Conservation (phyloP, 345 rosid species). For the Microcos paniculata region DNA sequence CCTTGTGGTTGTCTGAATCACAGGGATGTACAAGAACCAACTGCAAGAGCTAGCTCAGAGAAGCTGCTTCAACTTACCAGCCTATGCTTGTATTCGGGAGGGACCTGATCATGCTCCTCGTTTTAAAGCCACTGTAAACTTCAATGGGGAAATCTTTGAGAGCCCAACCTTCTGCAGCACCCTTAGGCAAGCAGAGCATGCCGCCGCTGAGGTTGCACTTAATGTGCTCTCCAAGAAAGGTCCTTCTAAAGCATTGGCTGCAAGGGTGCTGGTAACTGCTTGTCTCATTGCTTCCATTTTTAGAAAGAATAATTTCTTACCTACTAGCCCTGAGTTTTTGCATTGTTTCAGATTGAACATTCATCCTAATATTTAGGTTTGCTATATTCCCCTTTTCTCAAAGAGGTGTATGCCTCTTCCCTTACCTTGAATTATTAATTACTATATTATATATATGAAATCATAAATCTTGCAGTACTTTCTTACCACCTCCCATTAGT, state of each 20-base stretch:
- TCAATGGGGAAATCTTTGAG: slow-evolving; percentile 47
- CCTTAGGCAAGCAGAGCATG: slow-evolving; percentile 49
- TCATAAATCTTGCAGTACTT: neutral
- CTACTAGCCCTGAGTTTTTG: neutral
- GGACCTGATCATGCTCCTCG: slow-evolving; percentile 57
- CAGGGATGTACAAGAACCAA: slow-evolving; percentile 46
- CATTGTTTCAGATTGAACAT: neutral
- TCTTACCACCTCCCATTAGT: neutral
- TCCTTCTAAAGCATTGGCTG: slow-evolving; percentile 42
- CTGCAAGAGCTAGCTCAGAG: slow-evolving; percentile 41
- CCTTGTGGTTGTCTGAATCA: slow-evolving; percentile 12
- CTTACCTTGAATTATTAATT: neutral
- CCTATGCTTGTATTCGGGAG: slow-evolving; percentile 45
- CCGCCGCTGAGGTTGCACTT: slow-evolving; percentile 54
- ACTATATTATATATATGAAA: neutral
- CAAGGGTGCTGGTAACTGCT: slow-evolving; percentile 37
- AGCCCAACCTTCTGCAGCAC: slow-evolving; percentile 44
- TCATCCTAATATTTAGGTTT: neutral
- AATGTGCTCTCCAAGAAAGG: slow-evolving; percentile 37
- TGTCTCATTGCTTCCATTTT: neutral
- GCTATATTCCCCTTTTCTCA: neutral
- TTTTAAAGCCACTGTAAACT: slow-evolving; percentile 43
- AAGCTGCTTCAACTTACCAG: slow-evolving; percentile 53
- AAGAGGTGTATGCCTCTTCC: neutral
- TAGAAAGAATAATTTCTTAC: neutral